Evolutionary conservation across 2,329 filamentous ascomycete genomes (phyloP).

Genomic region (Botryosphaeria dothidea): DNA sequence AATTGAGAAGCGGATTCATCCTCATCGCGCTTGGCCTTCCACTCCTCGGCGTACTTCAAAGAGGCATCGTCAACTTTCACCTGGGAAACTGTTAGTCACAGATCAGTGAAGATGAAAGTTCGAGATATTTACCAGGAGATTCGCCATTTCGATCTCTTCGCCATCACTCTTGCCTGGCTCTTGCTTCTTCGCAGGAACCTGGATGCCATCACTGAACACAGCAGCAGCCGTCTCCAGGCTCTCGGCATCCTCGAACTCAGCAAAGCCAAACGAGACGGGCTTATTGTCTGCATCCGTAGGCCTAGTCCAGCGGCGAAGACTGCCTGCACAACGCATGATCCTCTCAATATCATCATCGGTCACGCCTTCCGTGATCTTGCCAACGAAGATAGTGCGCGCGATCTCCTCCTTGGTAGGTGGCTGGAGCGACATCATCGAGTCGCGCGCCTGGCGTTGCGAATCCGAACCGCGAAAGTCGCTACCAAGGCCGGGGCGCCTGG

Average conservation of each 20-base stretch:
- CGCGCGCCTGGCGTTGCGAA: conserved; percentile 66
- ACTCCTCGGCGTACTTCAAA: conserved; percentile 81
- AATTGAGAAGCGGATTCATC: conserved; percentile 64
- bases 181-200: conserved; percentile 80
- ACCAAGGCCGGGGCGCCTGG: conserved; percentile 56
- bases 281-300: conserved; percentile 77
- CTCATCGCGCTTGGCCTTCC: conserved; percentile 67
- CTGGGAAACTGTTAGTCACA: conserved; percentile 33
- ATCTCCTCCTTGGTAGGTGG: conserved; percentile 90
- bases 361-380: conserved; percentile 77
- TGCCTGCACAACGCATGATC: conserved; percentile 75
- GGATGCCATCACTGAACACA: conserved; percentile 71
- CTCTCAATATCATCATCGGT: conserved; percentile 78
- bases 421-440: conserved; percentile 69
- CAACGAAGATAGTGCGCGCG: conserved; percentile 85
- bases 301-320: conserved; percentile 81
- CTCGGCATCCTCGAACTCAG: conserved; percentile 89
- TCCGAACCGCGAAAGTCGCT: conserved; percentile 58
- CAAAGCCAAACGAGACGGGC: conserved; percentile 87
- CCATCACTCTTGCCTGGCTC: conserved; percentile 43
- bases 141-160: conserved; percentile 64
- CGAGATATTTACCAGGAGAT: conserved; percentile 58
- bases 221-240: conserved; percentile 83
- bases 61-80: conserved; percentile 79
- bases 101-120: background rate